phyloP scores from a whole-genome alignment of 2,329 filamentous ascomycete genomes.

The Emydomyces testavorans region DNA sequence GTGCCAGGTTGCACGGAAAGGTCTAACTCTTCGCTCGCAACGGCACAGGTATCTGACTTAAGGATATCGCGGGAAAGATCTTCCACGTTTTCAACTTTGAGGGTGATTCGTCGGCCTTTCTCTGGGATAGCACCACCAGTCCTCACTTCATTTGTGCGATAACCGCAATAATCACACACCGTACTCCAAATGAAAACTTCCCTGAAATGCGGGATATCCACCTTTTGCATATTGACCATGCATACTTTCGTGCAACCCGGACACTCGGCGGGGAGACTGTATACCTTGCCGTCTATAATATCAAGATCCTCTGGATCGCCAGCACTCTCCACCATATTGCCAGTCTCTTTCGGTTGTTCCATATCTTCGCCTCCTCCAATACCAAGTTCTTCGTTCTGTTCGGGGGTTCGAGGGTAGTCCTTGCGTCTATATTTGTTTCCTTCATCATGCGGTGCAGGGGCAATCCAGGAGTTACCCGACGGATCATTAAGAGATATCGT shows the following conservation, averaged over 20 bases:
- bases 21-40: conserved; percentile 76
- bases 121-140: conserved; percentile 86
- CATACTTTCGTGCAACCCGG: conserved; percentile 80
- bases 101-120: conserved; percentile 69
- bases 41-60: conserved; percentile 83
- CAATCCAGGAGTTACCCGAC: conserved; percentile 92
- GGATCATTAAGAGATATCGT: conserved; percentile 79
- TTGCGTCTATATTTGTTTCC: conserved; percentile 83
- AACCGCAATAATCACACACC: conserved; percentile 80
- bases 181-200: conserved; percentile 95
- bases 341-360: conserved; percentile 22
- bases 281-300: conserved; percentile 87
- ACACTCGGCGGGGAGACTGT: conserved; percentile 82
- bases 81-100: conserved; percentile 55
- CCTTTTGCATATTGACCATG: conserved; percentile 95
- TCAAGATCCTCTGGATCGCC: conserved; percentile 57
- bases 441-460: conserved; percentile 61
- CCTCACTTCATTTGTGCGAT: conserved; percentile 94
- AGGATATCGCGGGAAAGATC: conserved; percentile 88
- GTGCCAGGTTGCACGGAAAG: conserved; percentile 87
- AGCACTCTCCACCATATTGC: conserved; percentile 29
- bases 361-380: conserved; percentile 44
- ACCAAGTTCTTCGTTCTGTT: conserved; percentile 79
- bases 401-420: conserved; percentile 69
- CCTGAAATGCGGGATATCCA: conserved; percentile 96